phyloP scores from a whole-genome alignment of 768 basidiomycete genomes.

The Favolaschia claudopus region DNA sequence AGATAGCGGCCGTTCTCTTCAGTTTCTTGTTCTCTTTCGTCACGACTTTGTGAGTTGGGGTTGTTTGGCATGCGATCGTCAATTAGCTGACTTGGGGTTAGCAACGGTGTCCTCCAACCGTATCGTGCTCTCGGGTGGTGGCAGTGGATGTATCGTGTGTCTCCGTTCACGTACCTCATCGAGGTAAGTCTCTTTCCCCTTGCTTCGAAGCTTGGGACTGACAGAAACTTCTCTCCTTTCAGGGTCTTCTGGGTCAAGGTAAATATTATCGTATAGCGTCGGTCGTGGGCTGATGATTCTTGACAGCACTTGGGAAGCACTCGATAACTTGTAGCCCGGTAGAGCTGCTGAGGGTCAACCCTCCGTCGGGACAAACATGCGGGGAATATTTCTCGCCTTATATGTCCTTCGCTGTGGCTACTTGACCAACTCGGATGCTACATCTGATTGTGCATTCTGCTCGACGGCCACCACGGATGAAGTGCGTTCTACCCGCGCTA shows the following conservation, averaged over 20 bases:
- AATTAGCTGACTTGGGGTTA: slow-evolving; percentile 27
- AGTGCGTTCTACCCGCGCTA: no score
- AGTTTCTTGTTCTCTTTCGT: slow-evolving; percentile 69
- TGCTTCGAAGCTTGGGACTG: no score
- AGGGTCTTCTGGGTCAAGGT: slow-evolving; percentile 59
- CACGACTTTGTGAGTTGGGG: slow-evolving; percentile 60
- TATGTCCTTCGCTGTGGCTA: slow-evolving; percentile 62
- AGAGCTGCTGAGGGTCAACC: slow-evolving; percentile 69
- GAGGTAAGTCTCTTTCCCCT: slow-evolving; percentile 32
- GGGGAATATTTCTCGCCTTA: slow-evolving; percentile 56
- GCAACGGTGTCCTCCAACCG: slow-evolving; percentile 75
- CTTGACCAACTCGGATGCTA: slow-evolving; percentile 60
- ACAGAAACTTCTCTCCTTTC: no score
- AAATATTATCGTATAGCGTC: slow-evolving; percentile 12
- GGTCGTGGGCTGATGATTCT: slow-evolving; percentile 40
- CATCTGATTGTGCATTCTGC: slow-evolving; percentile 63
- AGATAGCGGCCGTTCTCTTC: slow-evolving; percentile 66
- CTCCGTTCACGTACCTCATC: slow-evolving; percentile 53
- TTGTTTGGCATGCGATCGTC: not conserved
- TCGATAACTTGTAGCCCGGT: slow-evolving; percentile 61
- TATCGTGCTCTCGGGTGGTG: slow-evolving; percentile 69
- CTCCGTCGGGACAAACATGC: slow-evolving; percentile 68
- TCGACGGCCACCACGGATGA: slow-evolving; percentile 58
- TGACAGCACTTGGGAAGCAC: slow-evolving; percentile 60
- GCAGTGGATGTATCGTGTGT: slow-evolving; percentile 70